phyloP scores from a whole-genome alignment of 345 rosid genomes.

The Eucalyptus curtisii region DNA sequence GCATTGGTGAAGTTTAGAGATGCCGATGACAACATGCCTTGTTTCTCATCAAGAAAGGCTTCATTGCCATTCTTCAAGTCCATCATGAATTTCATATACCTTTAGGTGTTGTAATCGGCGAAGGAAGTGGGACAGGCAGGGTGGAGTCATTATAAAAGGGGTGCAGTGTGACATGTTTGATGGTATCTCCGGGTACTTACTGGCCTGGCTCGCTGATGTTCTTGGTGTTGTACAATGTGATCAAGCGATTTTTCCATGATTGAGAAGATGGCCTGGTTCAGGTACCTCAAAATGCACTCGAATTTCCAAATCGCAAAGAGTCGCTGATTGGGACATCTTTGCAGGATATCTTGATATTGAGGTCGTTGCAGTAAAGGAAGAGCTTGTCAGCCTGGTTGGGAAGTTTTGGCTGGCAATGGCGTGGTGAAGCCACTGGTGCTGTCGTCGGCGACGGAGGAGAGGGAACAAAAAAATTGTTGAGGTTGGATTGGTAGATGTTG shows the following conservation, averaged over 20 bases:
- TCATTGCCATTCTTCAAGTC: too few relatives aligned
- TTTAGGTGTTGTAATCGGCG: too few relatives aligned
- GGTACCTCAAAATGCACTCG: not conserved
- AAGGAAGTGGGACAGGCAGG: too few relatives aligned
- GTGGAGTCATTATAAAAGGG: too few relatives aligned
- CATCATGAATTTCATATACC: too few relatives aligned
- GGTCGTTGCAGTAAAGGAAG: slow-evolving; percentile 4
- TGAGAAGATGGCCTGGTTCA: not conserved
- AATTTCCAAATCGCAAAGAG: not conserved
- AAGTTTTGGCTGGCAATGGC: not conserved
- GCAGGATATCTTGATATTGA: not conserved
- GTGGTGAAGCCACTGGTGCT: not conserved
- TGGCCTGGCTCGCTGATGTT: too few relatives aligned
- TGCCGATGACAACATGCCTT: too few relatives aligned
- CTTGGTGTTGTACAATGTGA: too few relatives aligned
- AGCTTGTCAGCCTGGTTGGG: not conserved
- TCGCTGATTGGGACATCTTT: not conserved
- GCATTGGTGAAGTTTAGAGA: too few relatives aligned
- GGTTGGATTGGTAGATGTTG: not conserved
- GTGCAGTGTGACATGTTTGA: too few relatives aligned
- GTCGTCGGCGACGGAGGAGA: not conserved
- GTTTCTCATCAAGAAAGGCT: too few relatives aligned
- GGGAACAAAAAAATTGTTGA: not conserved
- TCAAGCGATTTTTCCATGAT: not conserved
- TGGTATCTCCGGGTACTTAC: too few relatives aligned